Evolutionary conservation across 371 early-diverging fungal genomes (phyloP).

Genomic region (Lichtheimia corymbifera): DNA sequence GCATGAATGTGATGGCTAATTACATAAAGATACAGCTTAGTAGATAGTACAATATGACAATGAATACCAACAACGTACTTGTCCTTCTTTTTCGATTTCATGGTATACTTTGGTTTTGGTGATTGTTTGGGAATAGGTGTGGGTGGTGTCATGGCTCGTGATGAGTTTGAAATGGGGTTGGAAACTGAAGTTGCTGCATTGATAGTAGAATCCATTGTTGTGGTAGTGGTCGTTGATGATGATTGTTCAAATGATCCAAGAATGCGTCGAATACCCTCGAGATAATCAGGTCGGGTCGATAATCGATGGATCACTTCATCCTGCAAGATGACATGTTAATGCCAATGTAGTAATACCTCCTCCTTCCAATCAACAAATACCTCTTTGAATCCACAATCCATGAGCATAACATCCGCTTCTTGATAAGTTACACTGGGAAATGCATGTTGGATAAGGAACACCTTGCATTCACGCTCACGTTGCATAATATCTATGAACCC

Average conservation of each 20-base stretch:
- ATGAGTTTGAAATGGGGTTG: too few species aligned
- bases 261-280: conserved; percentile 63
- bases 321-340: conserved; percentile 15
- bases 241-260: conserved; percentile 35
- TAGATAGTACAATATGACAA: too few species aligned
- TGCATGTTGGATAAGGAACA: conserved; percentile 62
- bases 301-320: conserved; percentile 73
- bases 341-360: background rate
- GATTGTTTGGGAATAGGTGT: too few species aligned
- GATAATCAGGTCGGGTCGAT: conserved; percentile 67
- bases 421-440: conserved; percentile 70
- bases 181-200: too few species aligned
- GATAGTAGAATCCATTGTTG: background rate
- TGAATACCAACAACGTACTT: too few species aligned
- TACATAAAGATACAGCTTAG: too few species aligned
- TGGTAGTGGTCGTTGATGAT: background rate
- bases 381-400: conserved; percentile 77
- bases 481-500: background rate
- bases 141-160: too few species aligned
- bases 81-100: too few species aligned
- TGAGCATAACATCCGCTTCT: conserved; percentile 78
- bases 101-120: too few species aligned
- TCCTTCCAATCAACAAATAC: conserved; percentile 23
- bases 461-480: conserved; percentile 10
- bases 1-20: too few species aligned